Conservation (phyloP, 768 basidiomycete species). For the Tricholoma sp. region DNA sequence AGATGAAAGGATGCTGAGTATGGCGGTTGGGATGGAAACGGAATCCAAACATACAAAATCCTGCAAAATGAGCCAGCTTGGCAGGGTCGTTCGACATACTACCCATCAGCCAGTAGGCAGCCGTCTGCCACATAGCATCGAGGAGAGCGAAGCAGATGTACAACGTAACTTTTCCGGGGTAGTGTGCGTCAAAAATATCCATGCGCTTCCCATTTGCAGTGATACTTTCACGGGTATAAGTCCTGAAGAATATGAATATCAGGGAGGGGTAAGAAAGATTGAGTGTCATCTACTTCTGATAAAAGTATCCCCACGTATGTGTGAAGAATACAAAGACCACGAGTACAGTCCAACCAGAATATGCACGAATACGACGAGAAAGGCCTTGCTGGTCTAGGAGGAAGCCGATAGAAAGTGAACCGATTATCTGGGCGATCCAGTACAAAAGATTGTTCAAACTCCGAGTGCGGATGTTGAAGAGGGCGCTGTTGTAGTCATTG, state of each 20-base stretch:
- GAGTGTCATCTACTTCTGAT: conserved; percentile 53
- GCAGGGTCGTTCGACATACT: conserved; percentile 82
- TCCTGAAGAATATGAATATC: conserved; percentile 19
- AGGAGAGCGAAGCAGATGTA: conserved; percentile 73
- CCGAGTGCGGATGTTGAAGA: conserved; percentile 78
- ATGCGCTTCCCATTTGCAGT: conserved; percentile 38
- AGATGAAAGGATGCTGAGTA: background rate
- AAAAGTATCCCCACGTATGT: conserved; percentile 74
- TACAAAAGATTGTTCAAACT: conserved; percentile 76
- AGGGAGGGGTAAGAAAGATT: background rate
- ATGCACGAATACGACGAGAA: conserved; percentile 65
- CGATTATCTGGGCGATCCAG: conserved; percentile 76
- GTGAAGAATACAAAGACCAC: conserved; percentile 60
- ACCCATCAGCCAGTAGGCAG: conserved; percentile 80
- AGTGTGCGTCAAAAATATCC: conserved; percentile 53
- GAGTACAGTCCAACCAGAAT: conserved; percentile 61
- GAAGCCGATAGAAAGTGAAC: conserved; percentile 63
- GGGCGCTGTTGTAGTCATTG: conserved; percentile 70
- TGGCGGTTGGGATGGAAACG: background rate
- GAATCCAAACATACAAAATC: conserved; percentile 58
- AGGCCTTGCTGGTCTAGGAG: conserved; percentile 56
- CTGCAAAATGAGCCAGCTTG: conserved; percentile 75
- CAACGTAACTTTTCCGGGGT: conserved; percentile 53
- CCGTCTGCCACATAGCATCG: conserved; percentile 85
- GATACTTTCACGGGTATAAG: conserved; percentile 55